phyloP scores from a whole-genome alignment of 2,329 filamentous ascomycete species.

The Myrmaecium sp. region DNA sequence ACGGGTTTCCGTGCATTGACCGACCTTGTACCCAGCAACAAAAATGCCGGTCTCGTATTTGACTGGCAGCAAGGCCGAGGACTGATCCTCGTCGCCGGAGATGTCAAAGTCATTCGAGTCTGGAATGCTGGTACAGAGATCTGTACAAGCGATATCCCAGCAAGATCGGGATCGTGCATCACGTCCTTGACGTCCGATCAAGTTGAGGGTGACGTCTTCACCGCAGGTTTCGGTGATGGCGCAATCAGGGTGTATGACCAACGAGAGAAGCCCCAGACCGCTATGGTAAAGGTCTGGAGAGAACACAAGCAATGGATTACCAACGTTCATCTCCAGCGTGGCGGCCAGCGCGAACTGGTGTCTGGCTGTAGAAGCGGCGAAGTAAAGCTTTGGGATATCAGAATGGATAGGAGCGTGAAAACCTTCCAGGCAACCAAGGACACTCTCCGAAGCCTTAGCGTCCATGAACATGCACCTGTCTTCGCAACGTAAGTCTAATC shows the following conservation, averaged over 20 bases:
- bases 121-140: slow-evolving; percentile 93
- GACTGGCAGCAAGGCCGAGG: slow-evolving; percentile 99
- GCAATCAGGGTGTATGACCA: slow-evolving; percentile 90
- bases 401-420: slow-evolving; percentile 62
- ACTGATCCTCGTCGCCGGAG: slow-evolving; percentile 84
- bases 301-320: slow-evolving; percentile 93
- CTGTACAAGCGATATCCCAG: slow-evolving; percentile 69
- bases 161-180: slow-evolving; percentile 85
- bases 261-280: slow-evolving; percentile 63
- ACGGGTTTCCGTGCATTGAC: slow-evolving; percentile 84
- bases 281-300: slow-evolving; percentile 94
- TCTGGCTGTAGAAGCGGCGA: slow-evolving; percentile 85
- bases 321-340: slow-evolving; percentile 90
- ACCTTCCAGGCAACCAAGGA: slow-evolving; percentile 60
- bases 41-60: slow-evolving; percentile 89
- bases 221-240: slow-evolving; percentile 91
- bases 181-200: slow-evolving; percentile 93
- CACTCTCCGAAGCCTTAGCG: slow-evolving; percentile 68
- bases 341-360: slow-evolving; percentile 78
- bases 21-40: slow-evolving; percentile 83
- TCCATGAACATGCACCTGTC: slow-evolving; percentile 91
- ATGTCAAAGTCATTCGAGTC: slow-evolving; percentile 85
- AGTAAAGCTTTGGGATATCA: slow-evolving; percentile 90
- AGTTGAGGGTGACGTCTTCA: slow-evolving; percentile 91
- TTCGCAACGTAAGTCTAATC: slow-evolving; percentile 63